Percentiles rank a stretch among this genome's conserved stretches.
These are phyloP conservation scores for Furcasterigmium sp. DNA, from an alignment of 2,329 filamentous ascomycete species.

Conservation along the genomic window DNA sequence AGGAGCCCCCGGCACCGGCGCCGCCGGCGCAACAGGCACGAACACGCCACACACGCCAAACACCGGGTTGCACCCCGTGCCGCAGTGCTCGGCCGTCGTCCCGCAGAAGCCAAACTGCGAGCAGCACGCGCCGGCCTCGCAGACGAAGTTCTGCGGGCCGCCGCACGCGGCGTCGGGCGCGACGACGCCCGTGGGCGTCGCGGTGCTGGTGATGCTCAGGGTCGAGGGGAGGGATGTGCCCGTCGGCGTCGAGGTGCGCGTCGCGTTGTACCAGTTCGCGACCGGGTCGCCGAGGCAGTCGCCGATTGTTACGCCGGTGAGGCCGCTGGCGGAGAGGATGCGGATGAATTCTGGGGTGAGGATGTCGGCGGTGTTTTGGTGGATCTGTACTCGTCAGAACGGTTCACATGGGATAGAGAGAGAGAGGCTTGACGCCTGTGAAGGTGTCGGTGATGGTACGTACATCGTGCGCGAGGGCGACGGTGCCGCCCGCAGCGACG, in stretches of 20 bases:
- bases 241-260: conserved; percentile 11
- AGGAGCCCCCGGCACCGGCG: conserved; percentile 1
- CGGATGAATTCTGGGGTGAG: conserved; percentile 4
- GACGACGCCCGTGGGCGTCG: conserved; percentile 11
- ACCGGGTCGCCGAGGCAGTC: conserved; percentile 11
- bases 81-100: conserved; percentile 11
- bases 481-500: conserved; percentile 27
- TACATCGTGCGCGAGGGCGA: conserved; percentile 49
- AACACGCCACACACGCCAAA: conserved; percentile 13
- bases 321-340: not conserved
- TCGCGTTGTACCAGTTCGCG: conserved; percentile 11
- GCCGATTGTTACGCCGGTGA: conserved; percentile 1
- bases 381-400: too few species aligned
- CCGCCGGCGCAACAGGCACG: conserved; percentile 3
- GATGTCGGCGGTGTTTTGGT: conserved; percentile 11
- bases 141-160: conserved; percentile 10
- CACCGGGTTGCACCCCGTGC: conserved; percentile 10
- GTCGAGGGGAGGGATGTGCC: conserved; percentile 8
- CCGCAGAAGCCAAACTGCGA: conserved; percentile 15
- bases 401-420: too few species aligned
- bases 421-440: too few species aligned
- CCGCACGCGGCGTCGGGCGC: conserved; percentile 10
- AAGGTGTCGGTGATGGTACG: conserved; percentile 25
- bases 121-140: conserved; percentile 12
- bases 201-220: conserved; percentile 11